Base-by-base conservation (phyloP, 208 protist species). In the Crithidia fasciculata region DNA sequence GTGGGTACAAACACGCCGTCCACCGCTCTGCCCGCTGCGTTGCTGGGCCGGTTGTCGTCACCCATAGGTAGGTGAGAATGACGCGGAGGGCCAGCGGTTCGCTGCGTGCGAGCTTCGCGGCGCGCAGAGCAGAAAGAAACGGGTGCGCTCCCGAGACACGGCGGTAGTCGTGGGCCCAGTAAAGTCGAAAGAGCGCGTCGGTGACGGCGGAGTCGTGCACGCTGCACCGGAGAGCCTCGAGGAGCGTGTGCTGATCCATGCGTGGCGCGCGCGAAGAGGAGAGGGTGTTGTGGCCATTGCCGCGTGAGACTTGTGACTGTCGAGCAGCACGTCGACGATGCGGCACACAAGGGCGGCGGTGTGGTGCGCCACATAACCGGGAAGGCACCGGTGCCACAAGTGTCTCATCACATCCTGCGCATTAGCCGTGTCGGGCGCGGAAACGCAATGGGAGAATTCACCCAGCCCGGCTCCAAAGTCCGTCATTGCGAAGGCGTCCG, bases 101-200 rank as follows among this genome's bases (percentile, higher is more conserved):
- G 40, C 65, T 64, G 19, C 62, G 53, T 4, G 56, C 47, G 9
- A 78, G 40, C n/a, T 80, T 79, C 15, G 85, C 90, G 5, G 82
- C 80, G 6, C 81, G 78, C 49, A 95, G 70, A 2, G 90, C 78
- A 15, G 90, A 92, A 37, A 95, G 81, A 64, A 93, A 93, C 4
- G 68, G 77, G 74, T 92, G 78, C 28, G 84, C 84, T 0, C 90
- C 90, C 55, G 93, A 84, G 8, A 89, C 72, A 5, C 78, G 75
- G 16, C 6, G 45, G 75, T 95, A 92, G 45, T 37, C 67, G 69
- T 88, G 78, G 5, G 40, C 37, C 84, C 85, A 91, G 70, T 88
- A 91, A n/a, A 72, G 64, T 1, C 70, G 44, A 63, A 91, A 95
- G 44, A 88, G 74, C 10, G 50, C 61, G 44, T 74, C 60, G 0